phyloP scores from a whole-genome alignment of 257 asterid species.

The Solanum ossicruentum region DNA sequence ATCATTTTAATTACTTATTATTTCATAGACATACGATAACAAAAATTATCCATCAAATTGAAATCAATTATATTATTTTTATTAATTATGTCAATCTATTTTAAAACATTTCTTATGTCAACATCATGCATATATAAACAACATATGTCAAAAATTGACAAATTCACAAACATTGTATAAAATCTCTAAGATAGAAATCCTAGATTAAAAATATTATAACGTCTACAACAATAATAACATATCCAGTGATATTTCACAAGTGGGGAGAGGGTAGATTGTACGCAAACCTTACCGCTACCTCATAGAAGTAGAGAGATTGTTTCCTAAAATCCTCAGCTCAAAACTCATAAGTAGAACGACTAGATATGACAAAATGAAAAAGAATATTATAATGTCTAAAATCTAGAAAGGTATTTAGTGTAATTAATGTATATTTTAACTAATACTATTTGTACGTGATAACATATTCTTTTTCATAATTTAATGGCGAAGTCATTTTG shows the following conservation, averaged over 20 bases:
- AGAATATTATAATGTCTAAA: neutral
- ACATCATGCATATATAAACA: neutral
- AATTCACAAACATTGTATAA: neutral
- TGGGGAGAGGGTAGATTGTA: no score
- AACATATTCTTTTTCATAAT: neutral
- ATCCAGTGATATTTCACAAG: no score
- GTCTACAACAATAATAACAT: no score
- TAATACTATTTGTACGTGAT: neutral
- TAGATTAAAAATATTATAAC: neutral
- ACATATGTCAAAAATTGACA: neutral
- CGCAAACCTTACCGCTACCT: no score
- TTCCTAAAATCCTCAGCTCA: no score
- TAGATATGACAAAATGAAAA: no score
- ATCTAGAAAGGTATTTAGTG: neutral
- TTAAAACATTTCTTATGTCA: neutral
- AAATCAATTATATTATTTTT: neutral
- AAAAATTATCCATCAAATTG: neutral
- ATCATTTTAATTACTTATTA: neutral
- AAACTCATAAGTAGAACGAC: no score
- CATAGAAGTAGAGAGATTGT: no score
- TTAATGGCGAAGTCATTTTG: neutral
- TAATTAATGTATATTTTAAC: neutral
- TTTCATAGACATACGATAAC: neutral
- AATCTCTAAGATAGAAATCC: neutral
- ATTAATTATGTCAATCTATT: neutral